Evolutionary conservation across 208 protist genomes (phyloP).

Genomic region (Acanthamoeba divionensis): DNA sequence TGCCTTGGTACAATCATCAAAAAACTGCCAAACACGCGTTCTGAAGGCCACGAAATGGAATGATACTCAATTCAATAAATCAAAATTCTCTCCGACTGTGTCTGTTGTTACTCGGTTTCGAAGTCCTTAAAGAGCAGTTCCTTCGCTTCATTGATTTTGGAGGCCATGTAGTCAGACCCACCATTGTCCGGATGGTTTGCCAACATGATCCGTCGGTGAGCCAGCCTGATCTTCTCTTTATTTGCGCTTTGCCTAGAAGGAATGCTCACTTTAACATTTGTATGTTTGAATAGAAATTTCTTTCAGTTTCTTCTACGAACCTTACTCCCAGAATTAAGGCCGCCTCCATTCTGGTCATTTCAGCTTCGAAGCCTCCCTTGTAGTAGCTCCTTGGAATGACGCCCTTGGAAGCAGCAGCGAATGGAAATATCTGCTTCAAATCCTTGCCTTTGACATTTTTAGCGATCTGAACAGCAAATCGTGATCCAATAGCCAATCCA

Average conservation of each 20-base stretch:
- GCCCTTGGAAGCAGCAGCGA: neutral
- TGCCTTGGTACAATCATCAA: no score
- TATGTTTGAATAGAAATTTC: neutral
- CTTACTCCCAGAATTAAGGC: conserved; percentile 66
- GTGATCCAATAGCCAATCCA: neutral
- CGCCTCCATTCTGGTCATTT: conserved; percentile 72
- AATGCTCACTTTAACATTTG: neutral
- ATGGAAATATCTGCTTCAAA: neutral
- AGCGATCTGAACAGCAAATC: neutral
- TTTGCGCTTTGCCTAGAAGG: neutral
- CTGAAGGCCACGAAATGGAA: no score
- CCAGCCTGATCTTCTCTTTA: conserved; percentile 62
- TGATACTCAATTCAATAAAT: no score
- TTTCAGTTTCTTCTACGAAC: neutral
- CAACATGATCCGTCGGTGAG: conserved; percentile 67
- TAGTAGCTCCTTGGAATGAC: conserved; percentile 50
- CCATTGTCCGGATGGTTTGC: conserved; percentile 77
- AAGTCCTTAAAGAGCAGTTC: conserved; percentile 50
- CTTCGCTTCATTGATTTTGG: conserved; percentile 78
- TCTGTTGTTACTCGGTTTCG: neutral
- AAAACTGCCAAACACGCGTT: no score
- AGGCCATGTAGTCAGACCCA: conserved; percentile 72
- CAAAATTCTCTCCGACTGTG: no score
- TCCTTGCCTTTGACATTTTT: neutral
- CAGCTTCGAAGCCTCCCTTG: conserved; percentile 70